Base-by-base conservation (phyloP, 148 eudicot species). In the Bassia scoparia region DNA sequence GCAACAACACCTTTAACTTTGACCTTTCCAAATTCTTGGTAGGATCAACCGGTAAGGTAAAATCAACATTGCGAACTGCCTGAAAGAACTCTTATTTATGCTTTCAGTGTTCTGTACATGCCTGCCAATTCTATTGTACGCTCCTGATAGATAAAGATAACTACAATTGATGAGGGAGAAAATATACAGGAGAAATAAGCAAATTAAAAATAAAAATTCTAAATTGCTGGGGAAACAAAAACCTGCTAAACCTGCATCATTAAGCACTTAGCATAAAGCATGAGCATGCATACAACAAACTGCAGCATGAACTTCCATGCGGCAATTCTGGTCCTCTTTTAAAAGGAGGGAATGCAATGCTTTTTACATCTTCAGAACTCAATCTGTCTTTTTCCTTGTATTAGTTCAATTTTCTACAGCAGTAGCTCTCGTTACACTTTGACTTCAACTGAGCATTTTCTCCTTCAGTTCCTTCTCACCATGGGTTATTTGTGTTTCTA, bases 1-100 rank as follows among this genome's bases (percentile, higher is more conserved):
- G 97, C 71, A 96, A 93, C 54, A 96, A 96, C 35, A 97, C 99
- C 86, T 96, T 96, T 67, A 96, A 94, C 66, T 67, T 88, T 67
- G 99, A 89, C 84, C 89, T 80, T 79, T 91, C 90, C 67, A 95
- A 95, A 76, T 90, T 92, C 78, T 68, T 88, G 60, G 80, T 79
- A 59, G 99, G 97, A 77, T 91, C 94, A 73, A n/a, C n/a, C 84
- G 88, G 67, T 91, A 95, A n/a, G 38, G 61, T 78, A 85, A 95
- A 95, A 74, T 91, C 92, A 74, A 91, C 85, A 81, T 88, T 92
- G 92, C 82, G 77, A 92, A 71, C 67, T 83, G 89, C 85, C 88
- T 34, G 89, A 86, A 69, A 90, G 86, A 79, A 61, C 76, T 55
- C 97, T 89, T 55, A 85, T 77, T 73, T 85, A 84, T 71, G 88